These are phyloP conservation scores for Musa schizocarpa DNA, from an alignment of 176 grass and related monocot species.

Conservation along the genomic window DNA sequence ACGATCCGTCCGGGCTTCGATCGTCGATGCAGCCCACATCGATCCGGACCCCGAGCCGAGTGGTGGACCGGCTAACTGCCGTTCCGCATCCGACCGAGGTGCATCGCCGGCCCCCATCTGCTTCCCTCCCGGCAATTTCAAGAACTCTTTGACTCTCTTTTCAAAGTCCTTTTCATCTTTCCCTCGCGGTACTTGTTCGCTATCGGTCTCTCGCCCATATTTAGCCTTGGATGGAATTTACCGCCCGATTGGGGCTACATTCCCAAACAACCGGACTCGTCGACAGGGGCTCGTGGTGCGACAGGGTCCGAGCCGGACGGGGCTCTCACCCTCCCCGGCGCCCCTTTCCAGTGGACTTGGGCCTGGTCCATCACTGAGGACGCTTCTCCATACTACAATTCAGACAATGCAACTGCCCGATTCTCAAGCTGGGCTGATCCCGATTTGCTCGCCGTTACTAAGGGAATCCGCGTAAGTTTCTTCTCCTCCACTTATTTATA, in stretches of 20 bases:
- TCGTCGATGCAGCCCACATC: too few species aligned
- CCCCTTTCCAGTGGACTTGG: slow-evolving; percentile 1
- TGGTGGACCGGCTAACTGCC: too few species aligned
- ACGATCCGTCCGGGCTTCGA: too few species aligned
- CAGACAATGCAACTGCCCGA: too few species aligned
- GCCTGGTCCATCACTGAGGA: too few species aligned
- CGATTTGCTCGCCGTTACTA: too few species aligned
- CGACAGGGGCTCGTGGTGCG: slow-evolving; percentile 7
- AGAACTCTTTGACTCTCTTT: slow-evolving; percentile 67
- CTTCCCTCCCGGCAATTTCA: slow-evolving; percentile 64
- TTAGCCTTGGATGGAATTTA: slow-evolving; percentile 45
- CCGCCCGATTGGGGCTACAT: background rate
- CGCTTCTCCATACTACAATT: too few species aligned
- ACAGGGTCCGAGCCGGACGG: slow-evolving; percentile 8
- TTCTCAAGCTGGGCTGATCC: too few species aligned
- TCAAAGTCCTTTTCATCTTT: slow-evolving; percentile 66
- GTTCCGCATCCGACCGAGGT: slow-evolving; percentile 13
- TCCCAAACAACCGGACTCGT: slow-evolving; percentile 10
- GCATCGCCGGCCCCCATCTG: slow-evolving; percentile 46
- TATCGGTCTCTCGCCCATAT: slow-evolving; percentile 62
- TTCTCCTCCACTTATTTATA: too few species aligned
- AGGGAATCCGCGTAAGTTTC: too few species aligned
- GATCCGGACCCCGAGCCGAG: too few species aligned
- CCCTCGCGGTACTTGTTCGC: slow-evolving; percentile 62
- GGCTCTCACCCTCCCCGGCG: slow-evolving; percentile 11